Conservation (phyloP, 768 basidiomycete species). For the Auriscalpium microsporum region DNA sequence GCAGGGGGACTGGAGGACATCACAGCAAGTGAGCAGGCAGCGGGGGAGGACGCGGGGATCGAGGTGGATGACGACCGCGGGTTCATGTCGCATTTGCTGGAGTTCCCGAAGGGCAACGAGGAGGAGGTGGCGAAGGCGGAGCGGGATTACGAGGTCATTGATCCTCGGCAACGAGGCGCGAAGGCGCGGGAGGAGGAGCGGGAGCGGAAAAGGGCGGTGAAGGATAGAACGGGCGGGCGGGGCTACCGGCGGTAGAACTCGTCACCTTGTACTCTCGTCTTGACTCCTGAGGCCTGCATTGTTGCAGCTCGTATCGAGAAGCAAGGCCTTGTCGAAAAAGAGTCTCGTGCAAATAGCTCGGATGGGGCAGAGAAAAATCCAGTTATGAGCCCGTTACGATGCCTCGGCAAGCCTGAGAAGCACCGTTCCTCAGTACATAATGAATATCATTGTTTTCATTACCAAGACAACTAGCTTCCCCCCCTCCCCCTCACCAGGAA, state of each 20-base stretch:
- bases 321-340: no score
- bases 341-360: no score
- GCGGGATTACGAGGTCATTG: constrained; percentile 84
- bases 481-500: no score
- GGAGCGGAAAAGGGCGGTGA: constrained; percentile 43
- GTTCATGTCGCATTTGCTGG: constrained; percentile 64
- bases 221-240: constrained; percentile 19
- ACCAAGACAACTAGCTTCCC: no score
- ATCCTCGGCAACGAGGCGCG: constrained; percentile 66
- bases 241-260: constrained; percentile 18
- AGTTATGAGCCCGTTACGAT: no score
- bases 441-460: no score
- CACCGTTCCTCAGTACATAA: no score
- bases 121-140: constrained; percentile 74
- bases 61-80: constrained; percentile 74
- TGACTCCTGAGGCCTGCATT: no score
- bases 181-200: constrained; percentile 72
- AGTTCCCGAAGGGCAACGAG: constrained; percentile 71
- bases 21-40: constrained; percentile 17
- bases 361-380: no score
- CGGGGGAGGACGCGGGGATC: constrained; percentile 38
- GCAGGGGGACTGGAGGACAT: constrained; percentile 6
- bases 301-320: no score
- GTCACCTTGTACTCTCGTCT: no score
- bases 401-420: no score